phyloP scores from a whole-genome alignment of 805 yeast genomes.

The Blastobotrys parvus region DNA sequence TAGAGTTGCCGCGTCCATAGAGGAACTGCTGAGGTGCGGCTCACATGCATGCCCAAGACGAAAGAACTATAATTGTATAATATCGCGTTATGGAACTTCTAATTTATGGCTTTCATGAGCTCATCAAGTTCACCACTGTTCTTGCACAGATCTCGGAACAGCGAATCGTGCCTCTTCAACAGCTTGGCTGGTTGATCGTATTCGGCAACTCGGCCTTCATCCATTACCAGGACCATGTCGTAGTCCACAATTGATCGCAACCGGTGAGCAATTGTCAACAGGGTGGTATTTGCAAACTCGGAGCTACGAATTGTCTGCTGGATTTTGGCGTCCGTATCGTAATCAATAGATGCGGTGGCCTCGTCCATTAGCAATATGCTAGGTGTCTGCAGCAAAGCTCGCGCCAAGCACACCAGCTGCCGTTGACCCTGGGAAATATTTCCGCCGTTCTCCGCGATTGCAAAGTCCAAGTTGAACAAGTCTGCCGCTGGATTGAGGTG shows the following conservation, averaged over 20 bases:
- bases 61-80: too few relatives aligned
- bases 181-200: slow-evolving; percentile 52
- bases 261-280: slow-evolving; percentile 74
- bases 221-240: slow-evolving; percentile 72
- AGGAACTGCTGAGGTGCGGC: too few relatives aligned
- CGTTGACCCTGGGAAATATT: slow-evolving; percentile 78
- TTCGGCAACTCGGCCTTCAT: slow-evolving; percentile 59
- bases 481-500: slow-evolving; percentile 29
- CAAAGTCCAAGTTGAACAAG: slow-evolving; percentile 47
- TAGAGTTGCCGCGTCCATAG: too few relatives aligned
- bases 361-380: slow-evolving; percentile 73
- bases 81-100: too few relatives aligned
- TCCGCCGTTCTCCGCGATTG: slow-evolving; percentile 63
- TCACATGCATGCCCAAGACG: too few relatives aligned
- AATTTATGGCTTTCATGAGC: too few relatives aligned
- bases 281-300: slow-evolving; percentile 65
- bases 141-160: too few relatives aligned
- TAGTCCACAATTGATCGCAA: slow-evolving; percentile 62
- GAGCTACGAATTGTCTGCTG: slow-evolving; percentile 62
- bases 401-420: slow-evolving; percentile 64
- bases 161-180: slow-evolving; percentile 25
- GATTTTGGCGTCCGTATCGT: slow-evolving; percentile 70
- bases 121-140: too few relatives aligned
- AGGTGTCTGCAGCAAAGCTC: slow-evolving; percentile 66
- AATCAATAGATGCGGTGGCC: slow-evolving; percentile 65